Evolutionary conservation across 2,329 filamentous ascomycete genomes (phyloP).

Genomic region (Colletotrichum tamarilloi): DNA sequence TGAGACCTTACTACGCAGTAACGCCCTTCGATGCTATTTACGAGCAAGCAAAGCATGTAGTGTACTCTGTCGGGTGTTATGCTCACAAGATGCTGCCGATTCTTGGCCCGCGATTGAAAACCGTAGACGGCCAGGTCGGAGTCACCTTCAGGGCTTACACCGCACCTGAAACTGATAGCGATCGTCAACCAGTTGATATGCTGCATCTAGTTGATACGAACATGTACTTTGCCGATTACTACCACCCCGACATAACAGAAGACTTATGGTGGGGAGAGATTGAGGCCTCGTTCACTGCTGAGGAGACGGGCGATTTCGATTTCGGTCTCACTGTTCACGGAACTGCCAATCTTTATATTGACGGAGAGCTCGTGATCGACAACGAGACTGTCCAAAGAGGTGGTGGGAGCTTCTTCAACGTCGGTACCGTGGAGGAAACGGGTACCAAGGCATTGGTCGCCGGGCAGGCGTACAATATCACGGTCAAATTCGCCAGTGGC

Average conservation of each 20-base stretch:
- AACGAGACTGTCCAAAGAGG: constrained; percentile 46
- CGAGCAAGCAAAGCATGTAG: constrained; percentile 37
- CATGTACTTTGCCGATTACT: constrained; percentile 40
- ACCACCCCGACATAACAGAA: constrained; percentile 34
- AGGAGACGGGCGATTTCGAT: constrained; percentile 39
- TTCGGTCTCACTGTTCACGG: constrained; percentile 49
- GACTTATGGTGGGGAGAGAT: constrained; percentile 37
- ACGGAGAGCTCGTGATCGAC: constrained; percentile 45
- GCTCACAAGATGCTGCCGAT: constrained; percentile 46
- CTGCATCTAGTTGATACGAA: constrained; percentile 36
- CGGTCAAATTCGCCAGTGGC: constrained; percentile 41
- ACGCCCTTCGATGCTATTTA: constrained; percentile 44
- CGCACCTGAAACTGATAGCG: constrained; percentile 18
- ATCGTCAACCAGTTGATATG: constrained; percentile 33
- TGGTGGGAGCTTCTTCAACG: constrained; percentile 44
- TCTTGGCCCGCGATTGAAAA: constrained; percentile 37
- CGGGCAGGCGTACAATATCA: constrained; percentile 43
- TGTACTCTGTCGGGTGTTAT: constrained; percentile 39
- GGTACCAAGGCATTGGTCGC: constrained; percentile 38
- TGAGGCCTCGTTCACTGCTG: constrained; percentile 36
- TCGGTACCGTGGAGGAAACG: constrained; percentile 46
- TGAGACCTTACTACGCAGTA: constrained; percentile 45
- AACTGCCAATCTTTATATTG: constrained; percentile 45
- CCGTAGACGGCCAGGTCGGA: constrained; percentile 34
- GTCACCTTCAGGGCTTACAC: constrained; percentile 41